These are phyloP conservation scores for Aphanomyces invadans DNA, from an alignment of 352 stramenopile species.

Conservation along the genomic window DNA sequence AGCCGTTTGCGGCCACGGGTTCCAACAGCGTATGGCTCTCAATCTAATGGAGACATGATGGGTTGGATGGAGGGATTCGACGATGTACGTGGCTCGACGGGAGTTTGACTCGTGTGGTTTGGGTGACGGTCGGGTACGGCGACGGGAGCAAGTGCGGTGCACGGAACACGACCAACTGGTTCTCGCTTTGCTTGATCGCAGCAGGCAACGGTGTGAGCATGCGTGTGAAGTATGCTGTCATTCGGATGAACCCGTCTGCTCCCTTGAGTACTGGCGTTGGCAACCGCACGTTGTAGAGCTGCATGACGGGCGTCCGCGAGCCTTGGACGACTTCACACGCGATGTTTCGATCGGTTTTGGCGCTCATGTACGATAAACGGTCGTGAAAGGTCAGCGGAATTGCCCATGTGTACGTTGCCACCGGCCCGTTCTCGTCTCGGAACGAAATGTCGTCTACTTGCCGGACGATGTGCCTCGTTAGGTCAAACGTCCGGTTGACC, in stretches of 20 bases:
- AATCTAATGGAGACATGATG: neutral
- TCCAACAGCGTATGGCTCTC: conserved; percentile 57
- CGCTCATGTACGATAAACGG: conserved; percentile 49
- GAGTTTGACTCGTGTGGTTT: conserved; percentile 83
- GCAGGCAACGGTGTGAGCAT: conserved; percentile 69
- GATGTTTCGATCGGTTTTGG: conserved; percentile 60
- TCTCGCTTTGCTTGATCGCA: conserved; percentile 70
- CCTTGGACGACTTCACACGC: conserved; percentile 53
- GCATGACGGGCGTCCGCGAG: conserved; percentile 31
- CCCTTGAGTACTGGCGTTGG: conserved; percentile 47
- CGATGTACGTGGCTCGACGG: conserved; percentile 54
- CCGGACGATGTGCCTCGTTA: conserved; percentile 78
- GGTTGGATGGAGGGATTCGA: neutral
- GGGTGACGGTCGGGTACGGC: conserved; percentile 64
- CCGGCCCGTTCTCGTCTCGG: conserved; percentile 43
- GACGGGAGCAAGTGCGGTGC: conserved; percentile 57
- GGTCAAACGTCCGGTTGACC: conserved; percentile 69
- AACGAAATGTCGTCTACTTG: conserved; percentile 69
- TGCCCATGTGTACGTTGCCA: conserved; percentile 53
- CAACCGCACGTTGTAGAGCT: conserved; percentile 66
- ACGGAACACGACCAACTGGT: conserved; percentile 79
- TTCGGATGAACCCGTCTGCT: conserved; percentile 51
- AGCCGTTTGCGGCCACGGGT: conserved; percentile 63
- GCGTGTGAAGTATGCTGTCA: conserved; percentile 71
- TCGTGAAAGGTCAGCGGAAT: conserved; percentile 47